Evolutionary conservation across 2,329 filamentous ascomycete genomes (phyloP), one percentile per base, ranked within the genome.

Genomic region (Aspergillus ustus): DNA sequence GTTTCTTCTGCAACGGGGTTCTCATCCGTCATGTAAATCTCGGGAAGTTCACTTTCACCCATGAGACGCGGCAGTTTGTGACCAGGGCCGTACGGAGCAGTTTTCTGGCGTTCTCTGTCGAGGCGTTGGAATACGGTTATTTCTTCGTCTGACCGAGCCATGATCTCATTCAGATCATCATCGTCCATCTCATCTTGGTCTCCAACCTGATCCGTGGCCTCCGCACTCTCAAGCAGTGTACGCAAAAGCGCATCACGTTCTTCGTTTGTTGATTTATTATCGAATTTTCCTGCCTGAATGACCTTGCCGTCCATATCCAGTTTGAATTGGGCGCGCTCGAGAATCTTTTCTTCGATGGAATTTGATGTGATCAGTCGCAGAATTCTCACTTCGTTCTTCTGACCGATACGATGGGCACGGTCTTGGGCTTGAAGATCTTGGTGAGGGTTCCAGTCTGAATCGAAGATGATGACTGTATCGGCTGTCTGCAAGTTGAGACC

Each of bases 271-370:
- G 95, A 99, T 75, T 98, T 99, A 82, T 99, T 98, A 71, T 99
- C 95, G 81, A 99, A 99, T 75, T 96, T 96, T 88, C 95, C 95
- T 62, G 95, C 95, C 76, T 99, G 95, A 70, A 99, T 99, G 74
- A 99, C 93, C 79, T 99, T 99, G 81, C 95, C 94, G 74, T 99
- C 95, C 91, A 99, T 97, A 77, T 98, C 94, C 67, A 99, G 86
- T 85, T 99, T 99, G 86, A 91, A 99, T 69, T 97, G 91, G 2
- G 95, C 95, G 75, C 94, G 91, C 77, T 98, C 95, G 56, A 99
- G 83, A 74, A 99, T 99, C 83, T 98, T 97, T 79, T 99, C 95
- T 79, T 99, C 95, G 2, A 99, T 93, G 0, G 95, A 98, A 72
- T 96, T 97, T 9, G 93, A 96, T 67, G 91, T 97, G 77, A 99